A percentile compares a stretch with the other conserved stretches of the same genome.
phyloP scores from a whole-genome alignment of 179 eudicot species.

The Vitellaria paradoxa region DNA sequence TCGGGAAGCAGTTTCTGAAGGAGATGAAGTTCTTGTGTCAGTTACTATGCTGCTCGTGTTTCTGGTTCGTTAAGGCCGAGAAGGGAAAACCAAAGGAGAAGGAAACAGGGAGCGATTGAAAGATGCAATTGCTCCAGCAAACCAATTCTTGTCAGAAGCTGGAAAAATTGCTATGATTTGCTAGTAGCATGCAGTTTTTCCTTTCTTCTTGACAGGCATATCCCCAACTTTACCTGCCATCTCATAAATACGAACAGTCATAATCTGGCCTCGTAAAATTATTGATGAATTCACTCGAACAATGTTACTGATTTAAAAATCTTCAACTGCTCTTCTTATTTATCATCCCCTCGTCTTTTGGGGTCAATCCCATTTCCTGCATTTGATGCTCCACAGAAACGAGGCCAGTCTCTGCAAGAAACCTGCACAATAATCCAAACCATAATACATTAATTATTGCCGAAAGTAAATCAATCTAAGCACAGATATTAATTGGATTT shows the following conservation, averaged over 20 bases:
- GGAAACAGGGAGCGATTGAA: constrained; percentile 19
- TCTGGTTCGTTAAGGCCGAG: constrained; percentile 34
- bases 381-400: constrained; percentile 82
- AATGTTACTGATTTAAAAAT: not conserved
- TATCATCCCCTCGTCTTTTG: constrained; percentile 26
- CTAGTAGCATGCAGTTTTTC: not conserved
- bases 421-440: constrained; percentile 38
- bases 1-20: not conserved
- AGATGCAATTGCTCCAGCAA: not conserved
- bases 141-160: not conserved
- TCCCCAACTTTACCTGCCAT: not conserved
- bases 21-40: constrained; percentile 36
- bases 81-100: constrained; percentile 29
- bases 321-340: constrained; percentile 40
- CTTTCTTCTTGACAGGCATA: not conserved
- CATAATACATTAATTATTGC: not conserved
- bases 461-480: not conserved
- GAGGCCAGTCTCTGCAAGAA: constrained; percentile 74
- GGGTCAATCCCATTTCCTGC: constrained; percentile 71
- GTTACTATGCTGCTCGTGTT: constrained; percentile 41
- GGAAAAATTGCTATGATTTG: not conserved
- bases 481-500: not conserved
- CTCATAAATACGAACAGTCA: not conserved
- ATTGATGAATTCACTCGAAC: constrained; percentile 2
- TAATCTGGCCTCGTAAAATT: constrained; percentile 4